Conservation (phyloP, 352 stramenopile genomes). For the Phytopythium chamaehyphon region DNA sequence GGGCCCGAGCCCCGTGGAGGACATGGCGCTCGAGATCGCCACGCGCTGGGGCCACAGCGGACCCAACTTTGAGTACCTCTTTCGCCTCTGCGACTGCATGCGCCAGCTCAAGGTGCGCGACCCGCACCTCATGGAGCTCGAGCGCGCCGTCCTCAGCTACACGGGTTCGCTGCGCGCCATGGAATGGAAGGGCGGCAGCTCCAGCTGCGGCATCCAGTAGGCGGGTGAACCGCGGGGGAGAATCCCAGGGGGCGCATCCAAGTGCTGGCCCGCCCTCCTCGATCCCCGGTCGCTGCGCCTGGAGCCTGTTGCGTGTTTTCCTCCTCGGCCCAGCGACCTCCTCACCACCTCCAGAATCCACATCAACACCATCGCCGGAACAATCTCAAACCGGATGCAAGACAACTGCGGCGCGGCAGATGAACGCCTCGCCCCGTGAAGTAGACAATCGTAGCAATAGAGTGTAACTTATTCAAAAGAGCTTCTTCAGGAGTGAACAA, state of each 20-base stretch:
- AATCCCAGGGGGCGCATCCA: constrained; percentile 6
- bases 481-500: too few species aligned
- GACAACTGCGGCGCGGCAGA: too few species aligned
- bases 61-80: constrained; percentile 84
- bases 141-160: constrained; percentile 65
- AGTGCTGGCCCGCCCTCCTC: constrained; percentile 6
- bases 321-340: too few species aligned
- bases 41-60: constrained; percentile 65
- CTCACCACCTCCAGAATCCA: background rate
- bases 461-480: too few species aligned
- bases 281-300: background rate
- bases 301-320: background rate
- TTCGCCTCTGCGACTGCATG: constrained; percentile 80
- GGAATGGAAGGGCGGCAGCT: constrained; percentile 30
- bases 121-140: constrained; percentile 67
- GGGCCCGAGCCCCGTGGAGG: constrained; percentile 56
- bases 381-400: background rate
- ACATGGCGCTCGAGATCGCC: constrained; percentile 80
- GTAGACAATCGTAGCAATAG: too few species aligned
- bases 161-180: constrained; percentile 27
- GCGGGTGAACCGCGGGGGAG: constrained; percentile 1
- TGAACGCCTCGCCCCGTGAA: too few species aligned
- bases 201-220: constrained; percentile 48
- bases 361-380: background rate
- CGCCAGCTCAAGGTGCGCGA: constrained; percentile 66